Evolutionary conservation across 2,329 filamentous ascomycete genomes (phyloP), one percentile per base, ranked within the genome.

Genomic region (Thermoascus crustaceus): DNA sequence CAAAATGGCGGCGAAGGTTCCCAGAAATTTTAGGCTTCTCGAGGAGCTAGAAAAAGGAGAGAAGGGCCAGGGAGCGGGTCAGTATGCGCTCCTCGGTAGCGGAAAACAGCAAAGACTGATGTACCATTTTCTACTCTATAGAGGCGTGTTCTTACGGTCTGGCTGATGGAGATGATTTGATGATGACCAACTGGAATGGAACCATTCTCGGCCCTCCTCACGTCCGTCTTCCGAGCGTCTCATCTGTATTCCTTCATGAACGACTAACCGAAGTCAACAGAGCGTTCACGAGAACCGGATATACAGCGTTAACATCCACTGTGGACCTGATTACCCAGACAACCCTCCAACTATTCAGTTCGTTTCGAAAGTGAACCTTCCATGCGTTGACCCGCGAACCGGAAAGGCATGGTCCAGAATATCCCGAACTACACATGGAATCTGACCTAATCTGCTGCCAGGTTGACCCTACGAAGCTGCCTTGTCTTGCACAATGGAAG

Each of bases 1-100:
- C 39, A 52, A 17, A 34, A 80, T 79, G 75, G 61, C 69, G 38
- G 79, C 83, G 40, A 86, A 93, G 65, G 77, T 98, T 39, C 91
- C 91, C 43, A 78, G 91, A 61, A 96, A 96, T 70, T 98, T 98
- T 63, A 82, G 89, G 57, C 77, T 98, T 48, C 74, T 98, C 38
- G 91, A 95, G 64, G 91, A 98, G 78, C 75, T 98, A 13, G 91
- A 98, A 71, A 96, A 96, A 71, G 91, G 91, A 56, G 91, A 98
- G 71, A 98, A 98, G 67, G 91, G 91, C 43, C 75, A 91, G 45
- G 89, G 91, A 56, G 87, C 89, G 61, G 85, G 86, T 65, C 39
- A 40, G 49, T 49, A 38, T 40, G 30, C 32, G 20, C 35, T 9
- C 26, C 30, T 23, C 20, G 11, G 16, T 14, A 13, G 26, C 29